Evolutionary conservation across 2,329 filamentous ascomycete species (phyloP), one percentile per base, ranked within the genome.

Genomic region (Aspergillus novofumigatus): DNA sequence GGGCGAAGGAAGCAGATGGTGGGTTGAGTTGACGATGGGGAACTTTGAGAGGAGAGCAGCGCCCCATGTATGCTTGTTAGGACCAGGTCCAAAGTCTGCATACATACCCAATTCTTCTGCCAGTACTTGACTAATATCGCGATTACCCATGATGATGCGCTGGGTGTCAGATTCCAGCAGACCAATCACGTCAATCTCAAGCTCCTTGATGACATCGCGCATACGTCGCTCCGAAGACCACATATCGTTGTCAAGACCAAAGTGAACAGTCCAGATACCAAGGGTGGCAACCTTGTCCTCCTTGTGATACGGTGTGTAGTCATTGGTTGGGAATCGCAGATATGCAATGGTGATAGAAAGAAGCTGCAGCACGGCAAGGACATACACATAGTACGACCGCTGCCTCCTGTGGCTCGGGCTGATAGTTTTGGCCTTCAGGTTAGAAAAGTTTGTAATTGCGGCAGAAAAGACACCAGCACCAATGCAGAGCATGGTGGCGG

Each of bases 11-110:
- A 97, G 84, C 11, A 99, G 85, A 68, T 99, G 94, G 72, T 99
- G 94, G 23, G 92, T 97, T 1, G 91, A 96, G 77, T 97, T 96
- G 59, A 99, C 75, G 67, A 99, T 99, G 3, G 94, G 94, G 79
- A 97, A 99, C 71, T 97, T 97, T 66, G 92, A 97, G 3, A 99
- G 83, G 48, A 99, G 81, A 21, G 92, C 94, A 9, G 88, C 86
- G 52, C 94, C 94, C 94, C 94, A 99, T 0, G 94, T 99, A 78
- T 99, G 94, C 78, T 97, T 99, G 83, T 99, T 96, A 7, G 94
- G 94, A 1, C 94, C 94, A 32, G 94, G 94, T 55, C 94, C 94
- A 69, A 92, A 97, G 78, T 99, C 94, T 51, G 95, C 92, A 70
- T 97, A 99, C 94, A 99, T 99, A 65, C 94, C 94, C 10, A 99